A percentile compares a stretch with the other conserved stretches of the same genome.
Conservation (phyloP, 345 rosid genomes). For the Eucalyptus shirleyi region DNA sequence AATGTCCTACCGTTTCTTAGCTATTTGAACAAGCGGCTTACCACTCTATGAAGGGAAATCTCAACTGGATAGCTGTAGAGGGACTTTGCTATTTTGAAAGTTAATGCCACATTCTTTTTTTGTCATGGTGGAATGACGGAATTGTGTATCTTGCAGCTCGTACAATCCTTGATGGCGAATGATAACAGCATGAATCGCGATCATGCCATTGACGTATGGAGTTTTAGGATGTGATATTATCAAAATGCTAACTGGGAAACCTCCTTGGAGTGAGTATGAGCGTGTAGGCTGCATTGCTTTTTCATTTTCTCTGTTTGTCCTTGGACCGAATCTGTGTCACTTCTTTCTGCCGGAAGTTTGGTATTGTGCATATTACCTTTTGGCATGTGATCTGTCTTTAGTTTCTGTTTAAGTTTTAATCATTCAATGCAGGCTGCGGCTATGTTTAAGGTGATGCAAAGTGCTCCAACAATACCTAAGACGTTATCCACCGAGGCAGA, state of each 20-base stretch:
- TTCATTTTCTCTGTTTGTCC: neutral
- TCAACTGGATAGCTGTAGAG: too few relatives aligned
- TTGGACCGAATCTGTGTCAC: too few relatives aligned
- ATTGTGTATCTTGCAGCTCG: conserved; percentile 39
- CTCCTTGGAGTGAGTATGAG: conserved; percentile 84
- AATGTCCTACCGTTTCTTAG: too few relatives aligned
- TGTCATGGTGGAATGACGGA: conserved; percentile 77
- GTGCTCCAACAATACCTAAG: too few relatives aligned
- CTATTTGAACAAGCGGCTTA: too few relatives aligned
- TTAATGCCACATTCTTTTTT: neutral
- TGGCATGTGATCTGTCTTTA: too few relatives aligned
- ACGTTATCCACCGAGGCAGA: conserved; percentile 30
- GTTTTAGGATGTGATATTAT: conserved; percentile 6
- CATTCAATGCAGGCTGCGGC: too few relatives aligned
- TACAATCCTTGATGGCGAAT: neutral
- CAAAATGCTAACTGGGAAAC: conserved; percentile 78
- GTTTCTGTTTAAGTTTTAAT: too few relatives aligned
- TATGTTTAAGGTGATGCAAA: too few relatives aligned
- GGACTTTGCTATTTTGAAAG: too few relatives aligned
- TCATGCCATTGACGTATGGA: neutral
- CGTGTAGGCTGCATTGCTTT: conserved; percentile 29
- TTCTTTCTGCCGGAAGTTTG: neutral
- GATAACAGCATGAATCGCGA: neutral
- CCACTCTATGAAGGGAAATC: too few relatives aligned
- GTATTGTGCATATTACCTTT: too few relatives aligned